Evolutionary conservation across 2,329 filamentous ascomycete species (phyloP).

Genomic region (Fusarium oligoseptatum): DNA sequence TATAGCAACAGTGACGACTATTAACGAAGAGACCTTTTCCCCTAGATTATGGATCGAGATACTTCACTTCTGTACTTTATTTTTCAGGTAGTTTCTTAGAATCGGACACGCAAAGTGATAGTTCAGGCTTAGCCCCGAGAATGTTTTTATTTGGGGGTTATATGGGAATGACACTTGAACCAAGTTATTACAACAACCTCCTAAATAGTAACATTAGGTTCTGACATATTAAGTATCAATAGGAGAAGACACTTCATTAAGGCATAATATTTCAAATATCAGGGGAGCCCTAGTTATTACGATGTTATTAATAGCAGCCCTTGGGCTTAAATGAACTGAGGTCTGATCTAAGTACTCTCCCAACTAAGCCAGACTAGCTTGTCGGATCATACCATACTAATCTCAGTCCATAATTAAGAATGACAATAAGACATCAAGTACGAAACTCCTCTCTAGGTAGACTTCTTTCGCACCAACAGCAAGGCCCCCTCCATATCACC

Average conservation of each 20-base stretch:
- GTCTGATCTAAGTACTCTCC: background rate
- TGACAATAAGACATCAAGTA: background rate
- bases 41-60: too few species aligned
- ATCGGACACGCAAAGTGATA: too few species aligned
- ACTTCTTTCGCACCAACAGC: conserved; percentile 49
- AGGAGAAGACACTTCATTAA: background rate
- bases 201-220: background rate
- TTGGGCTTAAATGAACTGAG: background rate
- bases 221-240: background rate
- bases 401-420: background rate
- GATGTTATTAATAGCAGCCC: background rate
- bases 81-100: too few species aligned
- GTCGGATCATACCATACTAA: background rate
- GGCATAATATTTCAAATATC: background rate
- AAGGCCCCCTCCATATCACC: conserved; percentile 43
- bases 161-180: background rate
- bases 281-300: background rate
- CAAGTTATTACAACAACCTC: background rate
- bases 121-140: too few species aligned
- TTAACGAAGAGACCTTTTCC: too few species aligned
- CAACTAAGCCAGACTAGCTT: background rate
- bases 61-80: too few species aligned
- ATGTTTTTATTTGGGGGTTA: too few species aligned
- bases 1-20: too few species aligned
- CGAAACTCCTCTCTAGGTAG: background rate